These are phyloP conservation scores for Cyberlindnera subsufficiens DNA, from an alignment of 805 yeast species.

Conservation along the genomic window DNA sequence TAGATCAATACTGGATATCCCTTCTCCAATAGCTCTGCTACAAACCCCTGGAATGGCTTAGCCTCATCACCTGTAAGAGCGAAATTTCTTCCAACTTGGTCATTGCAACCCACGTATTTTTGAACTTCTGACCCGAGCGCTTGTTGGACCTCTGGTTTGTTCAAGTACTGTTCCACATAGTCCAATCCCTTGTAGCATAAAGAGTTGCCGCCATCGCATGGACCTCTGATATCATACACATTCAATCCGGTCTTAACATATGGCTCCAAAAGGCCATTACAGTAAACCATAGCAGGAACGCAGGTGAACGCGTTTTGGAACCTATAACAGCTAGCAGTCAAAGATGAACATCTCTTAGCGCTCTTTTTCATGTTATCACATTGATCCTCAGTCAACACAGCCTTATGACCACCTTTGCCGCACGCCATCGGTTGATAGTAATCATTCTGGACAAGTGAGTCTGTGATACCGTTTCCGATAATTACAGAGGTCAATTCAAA, in stretches of 20 bases:
- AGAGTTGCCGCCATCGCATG: constrained; percentile 65
- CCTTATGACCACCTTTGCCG: constrained; percentile 77
- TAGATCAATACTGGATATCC: constrained; percentile 78
- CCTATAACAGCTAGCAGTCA: constrained; percentile 62
- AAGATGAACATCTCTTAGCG: constrained; percentile 58
- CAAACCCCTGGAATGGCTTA: constrained; percentile 74
- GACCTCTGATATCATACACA: constrained; percentile 77
- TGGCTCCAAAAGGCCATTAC: constrained; percentile 67
- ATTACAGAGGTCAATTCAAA: constrained; percentile 71
- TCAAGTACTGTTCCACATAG: constrained; percentile 69
- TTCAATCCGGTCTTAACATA: constrained; percentile 75
- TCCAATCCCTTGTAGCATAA: constrained; percentile 71
- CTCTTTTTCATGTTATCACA: constrained; percentile 59
- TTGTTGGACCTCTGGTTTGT: constrained; percentile 60
- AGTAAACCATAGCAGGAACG: constrained; percentile 78
- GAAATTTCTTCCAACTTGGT: constrained; percentile 63
- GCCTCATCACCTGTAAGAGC: constrained; percentile 76
- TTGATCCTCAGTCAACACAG: constrained; percentile 63
- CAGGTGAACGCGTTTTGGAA: constrained; percentile 64
- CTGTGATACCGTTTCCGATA: constrained; percentile 92
- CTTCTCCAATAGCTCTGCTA: constrained; percentile 61
- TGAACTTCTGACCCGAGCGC: constrained; percentile 86
- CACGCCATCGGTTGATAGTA: constrained; percentile 94
- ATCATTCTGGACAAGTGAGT: constrained; percentile 70
- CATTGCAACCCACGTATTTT: constrained; percentile 59